Evolutionary conservation across 73 alveolate genomes (phyloP).

Genomic region (Paramecium octaurelia): DNA sequence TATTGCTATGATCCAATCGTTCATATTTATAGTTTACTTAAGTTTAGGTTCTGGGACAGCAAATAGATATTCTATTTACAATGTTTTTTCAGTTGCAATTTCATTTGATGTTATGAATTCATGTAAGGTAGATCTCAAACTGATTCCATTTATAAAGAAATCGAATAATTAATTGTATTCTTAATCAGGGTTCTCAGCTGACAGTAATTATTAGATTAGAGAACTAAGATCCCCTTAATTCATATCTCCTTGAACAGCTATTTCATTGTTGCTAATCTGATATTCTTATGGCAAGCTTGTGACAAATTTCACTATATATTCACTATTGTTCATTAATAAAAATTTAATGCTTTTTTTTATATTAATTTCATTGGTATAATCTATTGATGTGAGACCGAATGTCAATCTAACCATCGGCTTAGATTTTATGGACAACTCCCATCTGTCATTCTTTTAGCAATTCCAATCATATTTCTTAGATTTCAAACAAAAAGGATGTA

Average conservation of each 20-base stretch:
- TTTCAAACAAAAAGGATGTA: not conserved
- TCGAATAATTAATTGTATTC: not conserved
- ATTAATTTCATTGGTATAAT: not conserved
- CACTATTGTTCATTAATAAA: constrained; percentile 15
- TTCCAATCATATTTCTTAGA: not conserved
- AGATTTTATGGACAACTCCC: not conserved
- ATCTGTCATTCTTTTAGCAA: not conserved
- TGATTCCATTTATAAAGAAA: not conserved
- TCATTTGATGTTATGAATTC: not conserved
- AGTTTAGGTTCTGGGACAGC: constrained; percentile 28
- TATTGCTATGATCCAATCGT: constrained; percentile 25
- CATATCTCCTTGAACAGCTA: not conserved
- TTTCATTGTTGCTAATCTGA: not conserved
- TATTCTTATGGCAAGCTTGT: not conserved
- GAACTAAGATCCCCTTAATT: not conserved
- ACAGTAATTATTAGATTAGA: not conserved
- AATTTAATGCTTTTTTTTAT: not conserved
- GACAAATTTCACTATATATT: not conserved
- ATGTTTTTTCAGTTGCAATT: constrained; percentile 14
- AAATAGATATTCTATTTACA: not conserved
- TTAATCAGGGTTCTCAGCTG: not conserved
- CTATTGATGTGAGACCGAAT: not conserved
- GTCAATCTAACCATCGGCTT: not conserved
- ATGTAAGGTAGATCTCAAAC: not conserved
- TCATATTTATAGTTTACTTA: not conserved